Evolutionary conservation across 2,329 filamentous ascomycete genomes (phyloP), one percentile per base, ranked within the genome.

Genomic region (Biscogniauxia marginata): DNA sequence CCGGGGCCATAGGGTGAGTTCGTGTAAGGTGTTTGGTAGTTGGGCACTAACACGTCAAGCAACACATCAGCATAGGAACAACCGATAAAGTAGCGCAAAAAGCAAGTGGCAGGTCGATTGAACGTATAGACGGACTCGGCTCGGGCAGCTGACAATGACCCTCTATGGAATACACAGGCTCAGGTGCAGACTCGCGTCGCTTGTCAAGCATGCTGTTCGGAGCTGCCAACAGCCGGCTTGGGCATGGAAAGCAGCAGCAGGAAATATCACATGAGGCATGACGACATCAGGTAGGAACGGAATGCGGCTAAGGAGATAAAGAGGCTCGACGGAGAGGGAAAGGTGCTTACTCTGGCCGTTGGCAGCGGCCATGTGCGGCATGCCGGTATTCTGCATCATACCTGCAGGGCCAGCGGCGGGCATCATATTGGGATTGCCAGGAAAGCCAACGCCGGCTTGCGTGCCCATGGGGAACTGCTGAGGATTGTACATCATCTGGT

Each of bases 341-440:
- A 62, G 58, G 57, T 60, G 77, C 82, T 79, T 75, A 85, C 82
- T 84, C 70, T 84, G 82, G 52, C 82, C 81, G 76, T 84, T 85
- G 61, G 79, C 73, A 50, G 61, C 66, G 63, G 76, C 75, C 80
- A 85, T 84, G 69, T 82, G 81, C 61, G 77, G 78, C 81, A 85
- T 83, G 68, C 74, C 79, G 64, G 81, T 72, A 69, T 79, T 84
- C 73, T 82, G 84, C 84, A 87, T 86, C 83, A 87, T 85, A 67
- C 78, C 82, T 72, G 76, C 78, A 73, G 79, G 77, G 44, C 78
- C 79, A 61, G 72, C 72, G 62, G 74, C 77, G 50, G 75, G 73
- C 77, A 83, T 83, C 80, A 85, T 83, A 71, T 80, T 83, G 52
- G 78, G 77, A 62, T 75, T 78, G 49, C 77, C 77, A 50, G 75